Evolutionary conservation across 805 yeast genomes (phyloP).

Genomic region (Wickerhamiella azyma): DNA sequence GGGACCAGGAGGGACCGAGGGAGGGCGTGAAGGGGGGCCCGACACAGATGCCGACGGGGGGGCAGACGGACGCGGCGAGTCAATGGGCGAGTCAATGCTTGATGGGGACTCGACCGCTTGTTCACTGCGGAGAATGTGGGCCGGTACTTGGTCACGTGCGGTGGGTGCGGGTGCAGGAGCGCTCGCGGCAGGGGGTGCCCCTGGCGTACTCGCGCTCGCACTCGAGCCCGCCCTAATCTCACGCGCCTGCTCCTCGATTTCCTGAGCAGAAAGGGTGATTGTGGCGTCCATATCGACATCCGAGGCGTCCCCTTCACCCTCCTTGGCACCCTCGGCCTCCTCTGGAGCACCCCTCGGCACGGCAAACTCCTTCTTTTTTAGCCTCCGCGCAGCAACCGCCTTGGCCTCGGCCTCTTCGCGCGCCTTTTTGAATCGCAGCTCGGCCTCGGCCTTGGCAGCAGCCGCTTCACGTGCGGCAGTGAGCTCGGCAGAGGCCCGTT

Average conservation of each 20-base stretch:
- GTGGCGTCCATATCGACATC: background rate
- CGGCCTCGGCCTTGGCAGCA: background rate
- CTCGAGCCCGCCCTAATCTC: background rate
- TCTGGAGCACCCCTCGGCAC: too few species aligned
- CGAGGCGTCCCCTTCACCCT: too few species aligned
- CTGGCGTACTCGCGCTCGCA: too few species aligned
- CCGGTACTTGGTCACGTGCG: background rate
- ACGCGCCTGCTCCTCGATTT: background rate
- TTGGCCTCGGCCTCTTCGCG: too few species aligned
- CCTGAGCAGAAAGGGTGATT: background rate
- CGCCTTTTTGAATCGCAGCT: too few species aligned
- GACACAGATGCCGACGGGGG: too few species aligned
- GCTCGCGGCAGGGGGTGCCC: too few species aligned
- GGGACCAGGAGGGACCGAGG: background rate
- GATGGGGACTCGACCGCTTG: background rate
- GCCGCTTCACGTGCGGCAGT: slow-evolving; percentile 1
- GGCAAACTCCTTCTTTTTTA: too few species aligned
- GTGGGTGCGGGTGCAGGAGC: too few species aligned
- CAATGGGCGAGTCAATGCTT: background rate
- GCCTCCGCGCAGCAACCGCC: too few species aligned
- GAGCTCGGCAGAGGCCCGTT: background rate
- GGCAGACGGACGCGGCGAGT: slow-evolving; percentile 4
- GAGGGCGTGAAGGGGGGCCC: slow-evolving; percentile 1
- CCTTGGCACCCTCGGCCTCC: too few species aligned
- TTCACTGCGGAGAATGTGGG: background rate